Base-by-base conservation (phyloP, 2,329 filamentous ascomycete species). In the Fusarium sp. region DNA sequence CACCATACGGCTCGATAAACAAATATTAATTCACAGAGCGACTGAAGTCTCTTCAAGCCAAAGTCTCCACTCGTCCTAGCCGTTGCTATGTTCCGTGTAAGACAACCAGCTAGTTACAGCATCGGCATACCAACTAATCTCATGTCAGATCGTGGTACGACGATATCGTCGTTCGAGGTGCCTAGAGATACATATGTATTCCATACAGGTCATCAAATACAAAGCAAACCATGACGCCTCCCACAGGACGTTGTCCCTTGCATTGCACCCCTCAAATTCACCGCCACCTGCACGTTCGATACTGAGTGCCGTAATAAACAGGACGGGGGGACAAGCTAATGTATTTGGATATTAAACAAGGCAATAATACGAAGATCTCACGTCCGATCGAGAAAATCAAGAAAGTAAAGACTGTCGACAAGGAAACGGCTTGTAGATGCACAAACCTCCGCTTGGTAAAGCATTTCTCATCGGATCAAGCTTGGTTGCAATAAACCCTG, bases 401-500 rank as follows among this genome's bases (percentile, higher is more conserved):
- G 23, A 30, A 60, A 65, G 34, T 28, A 62, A 57, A 11, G n/a
- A n/a, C 8, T 33, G 37, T 18, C 34, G 26, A 40, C 47, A 53
- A 34, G 42, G 40, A 63, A 49, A 33, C 34, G 37, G 15, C 53
- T 23, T 46, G 34, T 23, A 46, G 38, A 47, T n/a, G 34, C 49
- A 45, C 34, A 20, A 13, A 20, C 33, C 37, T 46, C 56, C 55
- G 16, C 38, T 57, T 42, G 23, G 58, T 42, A 44, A 34, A 41
- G 30, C 28, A 54, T 47, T 50, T 37, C 18, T 23, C 51, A 46
- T 51, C 62, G 37, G 59, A 67, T 60, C 57, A 47, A 56, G 41
- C 20, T 50, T 52, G 46, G 37, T 42, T 36, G 54, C 62, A 67
- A 70, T 59, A 64, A 50, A 46, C 57, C 66, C 37, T 66, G 53